Evolutionary conservation across 768 basidiomycete species (phyloP).

Genomic region (Cantharellus cinnabarinus): DNA sequence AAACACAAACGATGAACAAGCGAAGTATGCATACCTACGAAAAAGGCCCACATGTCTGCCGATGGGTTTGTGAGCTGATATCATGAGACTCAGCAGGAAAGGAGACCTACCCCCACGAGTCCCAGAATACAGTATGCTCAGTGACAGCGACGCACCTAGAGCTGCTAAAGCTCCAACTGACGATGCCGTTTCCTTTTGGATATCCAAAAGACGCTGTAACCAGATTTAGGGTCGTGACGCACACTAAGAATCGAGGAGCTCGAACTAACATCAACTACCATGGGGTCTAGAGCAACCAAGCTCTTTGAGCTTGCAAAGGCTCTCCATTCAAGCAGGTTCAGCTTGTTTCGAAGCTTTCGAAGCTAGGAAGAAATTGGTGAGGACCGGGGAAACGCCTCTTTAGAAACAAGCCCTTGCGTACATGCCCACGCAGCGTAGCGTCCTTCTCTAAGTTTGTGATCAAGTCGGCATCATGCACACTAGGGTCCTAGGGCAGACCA

Average conservation of each 20-base stretch:
- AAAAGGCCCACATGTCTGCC: neutral
- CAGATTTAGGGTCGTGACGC: neutral
- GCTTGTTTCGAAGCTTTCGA: neutral
- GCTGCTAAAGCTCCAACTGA: neutral
- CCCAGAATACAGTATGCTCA: neutral
- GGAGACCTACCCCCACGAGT: neutral
- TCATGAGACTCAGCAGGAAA: neutral
- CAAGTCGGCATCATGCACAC: too few relatives aligned
- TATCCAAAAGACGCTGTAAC: constrained; percentile 9
- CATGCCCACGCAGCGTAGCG: neutral
- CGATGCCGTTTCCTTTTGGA: neutral
- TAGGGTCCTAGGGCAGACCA: too few relatives aligned
- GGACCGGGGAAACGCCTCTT: neutral
- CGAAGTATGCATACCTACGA: neutral
- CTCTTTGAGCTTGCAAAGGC: neutral
- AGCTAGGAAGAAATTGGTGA: neutral
- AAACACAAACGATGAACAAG: neutral
- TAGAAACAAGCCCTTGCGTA: neutral
- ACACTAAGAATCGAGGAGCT: neutral
- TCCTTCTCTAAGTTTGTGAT: neutral
- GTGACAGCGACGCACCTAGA: neutral
- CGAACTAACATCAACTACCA: neutral
- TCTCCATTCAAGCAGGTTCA: neutral
- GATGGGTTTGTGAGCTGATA: neutral
- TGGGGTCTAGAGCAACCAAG: neutral